Evolutionary conservation across 83 land plant genomes (phyloP).

Genomic region (Larix sibirica): DNA sequence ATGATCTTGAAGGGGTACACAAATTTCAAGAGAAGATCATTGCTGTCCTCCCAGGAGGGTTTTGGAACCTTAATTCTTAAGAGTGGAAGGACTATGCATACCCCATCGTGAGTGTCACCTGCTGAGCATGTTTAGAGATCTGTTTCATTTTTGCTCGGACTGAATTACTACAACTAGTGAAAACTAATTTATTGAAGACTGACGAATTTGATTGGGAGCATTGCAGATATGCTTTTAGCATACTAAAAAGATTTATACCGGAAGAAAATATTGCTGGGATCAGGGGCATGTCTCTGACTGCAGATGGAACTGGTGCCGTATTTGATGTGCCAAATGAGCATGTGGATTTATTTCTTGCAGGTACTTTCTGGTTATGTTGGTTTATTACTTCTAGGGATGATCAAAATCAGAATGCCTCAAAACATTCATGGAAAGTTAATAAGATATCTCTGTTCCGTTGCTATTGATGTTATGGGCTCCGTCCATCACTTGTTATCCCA

Average conservation of each 20-base stretch:
- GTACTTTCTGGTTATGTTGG: slow-evolving; percentile 27
- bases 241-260: slow-evolving; percentile 65
- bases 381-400: not conserved
- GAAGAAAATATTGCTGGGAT: slow-evolving; percentile 72
- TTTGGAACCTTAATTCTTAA: slow-evolving; percentile 70
- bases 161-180: not conserved
- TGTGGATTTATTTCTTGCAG: slow-evolving; percentile 61
- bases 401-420: no score
- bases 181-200: not conserved
- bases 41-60: slow-evolving; percentile 76
- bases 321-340: slow-evolving; percentile 83
- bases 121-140: not conserved
- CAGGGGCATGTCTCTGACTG: slow-evolving; percentile 73
- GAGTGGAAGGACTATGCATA: slow-evolving; percentile 56
- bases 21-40: slow-evolving; percentile 86
- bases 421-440: not conserved
- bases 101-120: slow-evolving; percentile 57
- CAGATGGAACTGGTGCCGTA: slow-evolving; percentile 86
- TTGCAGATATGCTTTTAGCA: slow-evolving; percentile 71
- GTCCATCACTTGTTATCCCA: no score
- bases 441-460: no score
- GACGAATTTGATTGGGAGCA: not conserved
- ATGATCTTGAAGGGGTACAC: slow-evolving; percentile 67
- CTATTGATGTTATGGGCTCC: no score
- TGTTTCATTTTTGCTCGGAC: not conserved